Evolutionary conservation across 345 rosid species (phyloP), one percentile per base, ranked within the genome.

Genomic region (Isatis tinctoria): DNA sequence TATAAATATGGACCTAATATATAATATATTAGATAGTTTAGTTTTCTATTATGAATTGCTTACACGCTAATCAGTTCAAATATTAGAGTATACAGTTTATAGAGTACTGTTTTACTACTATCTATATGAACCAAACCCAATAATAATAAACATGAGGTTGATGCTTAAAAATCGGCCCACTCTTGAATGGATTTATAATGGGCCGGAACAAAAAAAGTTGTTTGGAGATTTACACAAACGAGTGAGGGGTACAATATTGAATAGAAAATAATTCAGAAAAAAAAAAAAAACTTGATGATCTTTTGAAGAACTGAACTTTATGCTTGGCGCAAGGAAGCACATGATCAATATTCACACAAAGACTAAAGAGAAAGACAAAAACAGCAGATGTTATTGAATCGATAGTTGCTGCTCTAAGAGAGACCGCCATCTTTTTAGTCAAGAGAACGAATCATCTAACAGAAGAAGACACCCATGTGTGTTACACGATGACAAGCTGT

Each of bases 391-490:
- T 40, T 60, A 60, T 60, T 61, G 24, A 69, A 53, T 2, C 9
- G 48, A 28, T 18, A 10, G 67, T 47, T 20, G 67, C 24, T 47
- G 61, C 52, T 60, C 48, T n/a, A 6, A 67, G 32, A 67, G 32
- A 60, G 13, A 52, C 4, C 37, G 39, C 32, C 28, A 49, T 14
- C 47, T 17, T 74, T 48, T 2, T 12, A 58, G 22, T 36, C 59
- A 8, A 56, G 24, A 26, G 68, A 60, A 28, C n/a, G 54, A 5
- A 61, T 8, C 22, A 36, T 47, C 60, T 7, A 47, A 48, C 43
- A 74, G 39, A 52, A n/a, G 14, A 76, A 63, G 48, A 45, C 20
- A 70, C 60, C n/a, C n/a, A n/a, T n/a, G n/a, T n/a, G n/a, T n/a
- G n/a, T n/a, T n/a, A n/a, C n/a, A n/a, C n/a, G n/a, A n/a, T n/a